A percentile compares a stretch with the other conserved stretches of the same genome.
Evolutionary conservation across 345 rosid genomes (phyloP).

Genomic region (Laguncularia racemosa): DNA sequence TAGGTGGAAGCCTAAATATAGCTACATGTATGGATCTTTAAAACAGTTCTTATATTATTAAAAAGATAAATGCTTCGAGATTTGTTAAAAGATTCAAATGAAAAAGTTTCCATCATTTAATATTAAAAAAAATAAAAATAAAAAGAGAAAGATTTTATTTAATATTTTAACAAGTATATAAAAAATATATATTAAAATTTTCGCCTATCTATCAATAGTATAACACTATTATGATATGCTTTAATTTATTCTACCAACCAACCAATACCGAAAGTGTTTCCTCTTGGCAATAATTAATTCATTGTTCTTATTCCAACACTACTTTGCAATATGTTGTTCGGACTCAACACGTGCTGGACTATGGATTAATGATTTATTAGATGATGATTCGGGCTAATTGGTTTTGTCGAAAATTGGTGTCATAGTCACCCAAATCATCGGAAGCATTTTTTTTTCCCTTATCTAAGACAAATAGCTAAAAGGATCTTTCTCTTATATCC

Average conservation of each 20-base stretch:
- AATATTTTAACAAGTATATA: too few relatives aligned
- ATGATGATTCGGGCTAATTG: constrained; percentile 20
- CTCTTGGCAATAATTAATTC: not conserved
- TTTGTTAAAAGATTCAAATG: too few relatives aligned
- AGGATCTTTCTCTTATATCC: constrained; percentile 37
- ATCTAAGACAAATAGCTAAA: constrained; percentile 55
- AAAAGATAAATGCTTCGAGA: too few relatives aligned
- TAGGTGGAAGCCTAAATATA: too few relatives aligned
- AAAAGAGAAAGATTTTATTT: too few relatives aligned
- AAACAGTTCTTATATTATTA: too few relatives aligned
- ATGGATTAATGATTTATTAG: constrained; percentile 8
- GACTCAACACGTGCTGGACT: constrained; percentile 7
- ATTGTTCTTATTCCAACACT: constrained; percentile 12
- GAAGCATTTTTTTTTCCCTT: constrained; percentile 30
- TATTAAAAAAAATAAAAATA: too few relatives aligned
- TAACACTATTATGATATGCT: not conserved
- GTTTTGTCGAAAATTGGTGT: constrained; percentile 21
- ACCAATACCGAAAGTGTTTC: constrained; percentile 25
- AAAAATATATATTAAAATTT: too few relatives aligned
- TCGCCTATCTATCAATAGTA: not conserved
- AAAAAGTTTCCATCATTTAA: too few relatives aligned
- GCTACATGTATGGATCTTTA: too few relatives aligned
- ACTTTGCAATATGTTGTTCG: constrained; percentile 17
- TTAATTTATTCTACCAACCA: constrained; percentile 14
- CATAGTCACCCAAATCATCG: constrained; percentile 41